These are phyloP conservation scores for Diplodia scrobiculata DNA, from an alignment of 2,329 filamentous ascomycete species.

Conservation along the genomic window DNA sequence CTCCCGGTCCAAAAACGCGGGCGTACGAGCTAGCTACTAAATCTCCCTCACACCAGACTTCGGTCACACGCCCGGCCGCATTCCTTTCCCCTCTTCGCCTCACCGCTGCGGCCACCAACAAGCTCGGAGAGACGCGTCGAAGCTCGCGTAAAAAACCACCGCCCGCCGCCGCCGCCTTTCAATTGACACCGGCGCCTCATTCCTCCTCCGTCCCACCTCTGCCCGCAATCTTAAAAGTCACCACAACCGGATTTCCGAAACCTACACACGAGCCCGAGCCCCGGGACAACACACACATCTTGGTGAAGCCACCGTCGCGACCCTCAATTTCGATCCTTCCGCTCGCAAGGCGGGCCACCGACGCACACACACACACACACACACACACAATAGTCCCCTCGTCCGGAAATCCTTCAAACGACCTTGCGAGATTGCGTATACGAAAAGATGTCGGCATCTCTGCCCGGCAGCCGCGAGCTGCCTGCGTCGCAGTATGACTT, in stretches of 20 bases:
- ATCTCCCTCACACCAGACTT: not conserved
- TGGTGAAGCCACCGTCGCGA: not conserved
- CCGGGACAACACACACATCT: not conserved
- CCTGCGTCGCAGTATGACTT: conserved; percentile 92
- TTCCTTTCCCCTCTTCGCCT: not conserved
- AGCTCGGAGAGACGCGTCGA: not conserved
- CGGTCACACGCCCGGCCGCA: not conserved
- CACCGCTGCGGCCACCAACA: not conserved
- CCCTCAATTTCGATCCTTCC: not conserved
- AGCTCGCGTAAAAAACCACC: not conserved
- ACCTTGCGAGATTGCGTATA: not conserved
- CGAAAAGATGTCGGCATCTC: conserved; percentile 59
- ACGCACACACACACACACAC: not conserved
- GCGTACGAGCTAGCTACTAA: not conserved
- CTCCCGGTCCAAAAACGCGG: conserved; percentile 6
- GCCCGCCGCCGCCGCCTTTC: not conserved
- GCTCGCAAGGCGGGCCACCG: not conserved
- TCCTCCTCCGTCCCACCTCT: not conserved
- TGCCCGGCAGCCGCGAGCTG: conserved; percentile 73
- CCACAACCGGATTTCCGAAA: not conserved
- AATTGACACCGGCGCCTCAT: not conserved
- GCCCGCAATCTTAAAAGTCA: not conserved
- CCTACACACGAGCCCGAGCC: not conserved
- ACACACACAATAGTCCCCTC: not conserved
- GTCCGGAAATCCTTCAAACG: not conserved